phyloP scores from a whole-genome alignment of 202 grass and related monocot species.

The Cymbopogon flexuosus region DNA sequence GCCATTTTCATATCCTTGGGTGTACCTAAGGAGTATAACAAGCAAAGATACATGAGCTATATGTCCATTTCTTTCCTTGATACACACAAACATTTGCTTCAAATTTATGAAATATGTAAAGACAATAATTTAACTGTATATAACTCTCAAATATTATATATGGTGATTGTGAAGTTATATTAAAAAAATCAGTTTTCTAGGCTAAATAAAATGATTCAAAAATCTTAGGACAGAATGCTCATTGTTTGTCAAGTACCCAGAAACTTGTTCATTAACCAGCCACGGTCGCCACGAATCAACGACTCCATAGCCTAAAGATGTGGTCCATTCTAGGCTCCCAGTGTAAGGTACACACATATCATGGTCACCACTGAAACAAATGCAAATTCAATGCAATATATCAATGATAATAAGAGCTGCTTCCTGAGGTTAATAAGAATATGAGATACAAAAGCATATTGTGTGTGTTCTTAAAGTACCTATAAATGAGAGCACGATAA shows the following conservation, averaged over 20 bases:
- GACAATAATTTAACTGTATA: not conserved
- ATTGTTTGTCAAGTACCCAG: slow-evolving; percentile 56
- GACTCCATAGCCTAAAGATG: slow-evolving; percentile 62
- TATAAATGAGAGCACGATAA: slow-evolving; percentile 77
- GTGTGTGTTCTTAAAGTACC: slow-evolving; percentile 35
- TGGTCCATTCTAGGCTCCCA: slow-evolving; percentile 76
- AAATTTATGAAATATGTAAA: not conserved
- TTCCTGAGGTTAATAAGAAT: not conserved
- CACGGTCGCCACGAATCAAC: slow-evolving; percentile 73
- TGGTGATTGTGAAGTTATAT: not conserved
- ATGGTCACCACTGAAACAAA: slow-evolving; percentile 72
- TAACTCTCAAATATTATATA: not conserved
- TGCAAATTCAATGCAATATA: not conserved
- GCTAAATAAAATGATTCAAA: not conserved
- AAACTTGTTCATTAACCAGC: slow-evolving; percentile 57
- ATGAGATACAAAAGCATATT: not conserved
- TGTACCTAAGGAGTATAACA: slow-evolving; percentile 54
- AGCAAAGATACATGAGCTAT: not conserved
- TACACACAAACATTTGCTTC: not conserved
- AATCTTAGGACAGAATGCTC: not conserved
- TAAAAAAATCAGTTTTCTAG: not conserved
- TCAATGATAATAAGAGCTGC: not conserved
- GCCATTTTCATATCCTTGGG: slow-evolving; percentile 68
- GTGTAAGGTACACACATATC: slow-evolving; percentile 94
- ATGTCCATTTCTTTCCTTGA: not conserved